A percentile compares a stretch with the other conserved stretches of the same genome.
Evolutionary conservation across 1,284 basidiomycete genomes (phyloP).

Genomic region (Schizophyllum amplum): DNA sequence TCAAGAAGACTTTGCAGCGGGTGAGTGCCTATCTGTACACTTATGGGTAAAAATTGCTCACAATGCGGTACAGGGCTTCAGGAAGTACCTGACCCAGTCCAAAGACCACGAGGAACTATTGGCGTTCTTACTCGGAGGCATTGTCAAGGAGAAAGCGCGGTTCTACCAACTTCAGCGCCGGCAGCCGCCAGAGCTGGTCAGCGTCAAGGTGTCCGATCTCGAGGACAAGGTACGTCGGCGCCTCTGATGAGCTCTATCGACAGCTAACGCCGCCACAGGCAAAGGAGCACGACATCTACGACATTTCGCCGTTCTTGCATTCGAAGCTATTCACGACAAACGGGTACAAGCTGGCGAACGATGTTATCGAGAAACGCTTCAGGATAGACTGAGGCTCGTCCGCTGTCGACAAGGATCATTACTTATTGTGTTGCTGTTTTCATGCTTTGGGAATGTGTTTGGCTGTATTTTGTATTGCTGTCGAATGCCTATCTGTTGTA

Average conservation of each 20-base stretch:
- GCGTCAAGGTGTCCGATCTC: conserved; percentile 71
- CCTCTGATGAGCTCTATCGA: conserved; percentile 1
- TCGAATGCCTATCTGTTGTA: too few species aligned
- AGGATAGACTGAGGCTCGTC: conserved; percentile 27
- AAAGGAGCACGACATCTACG: conserved; percentile 93
- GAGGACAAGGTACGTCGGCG: conserved; percentile 65
- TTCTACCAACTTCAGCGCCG: conserved; percentile 71
- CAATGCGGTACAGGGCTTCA: conserved; percentile 62
- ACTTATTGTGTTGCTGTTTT: too few species aligned
- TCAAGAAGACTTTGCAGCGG: conserved; percentile 95
- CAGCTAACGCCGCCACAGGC: conserved; percentile 41
- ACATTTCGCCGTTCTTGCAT: conserved; percentile 78
- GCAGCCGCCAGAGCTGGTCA: conserved; percentile 68
- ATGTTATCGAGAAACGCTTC: conserved; percentile 66
- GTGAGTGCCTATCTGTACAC: conserved; percentile 37
- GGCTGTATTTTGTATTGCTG: too few species aligned
- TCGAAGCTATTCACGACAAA: conserved; percentile 86
- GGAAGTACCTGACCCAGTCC: conserved; percentile 94
- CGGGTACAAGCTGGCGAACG: conserved; percentile 71
- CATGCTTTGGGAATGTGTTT: too few species aligned
- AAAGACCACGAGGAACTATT: conserved; percentile 94
- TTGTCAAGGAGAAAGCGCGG: conserved; percentile 93
- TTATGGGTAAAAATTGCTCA: conserved; percentile 2
- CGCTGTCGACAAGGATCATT: too few species aligned
- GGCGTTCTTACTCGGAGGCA: conserved; percentile 87